These are phyloP conservation scores for Fusarium vanettenii DNA, from an alignment of 2,329 filamentous ascomycete species.

Conservation along the genomic window DNA sequence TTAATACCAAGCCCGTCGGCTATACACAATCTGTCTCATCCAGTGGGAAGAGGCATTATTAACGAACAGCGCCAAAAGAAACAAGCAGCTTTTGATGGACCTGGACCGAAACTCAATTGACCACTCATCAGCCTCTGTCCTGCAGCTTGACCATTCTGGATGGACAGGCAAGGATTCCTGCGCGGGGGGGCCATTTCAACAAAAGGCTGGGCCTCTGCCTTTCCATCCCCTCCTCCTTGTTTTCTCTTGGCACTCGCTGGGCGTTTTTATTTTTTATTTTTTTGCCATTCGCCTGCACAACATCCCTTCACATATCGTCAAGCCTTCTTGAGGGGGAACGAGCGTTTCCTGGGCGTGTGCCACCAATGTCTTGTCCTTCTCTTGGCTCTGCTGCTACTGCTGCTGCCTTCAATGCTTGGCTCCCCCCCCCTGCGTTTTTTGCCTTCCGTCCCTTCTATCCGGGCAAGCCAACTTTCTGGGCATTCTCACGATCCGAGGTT, in stretches of 20 bases:
- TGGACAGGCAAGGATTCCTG: conserved; percentile 17
- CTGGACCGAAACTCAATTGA: background rate
- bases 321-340: background rate
- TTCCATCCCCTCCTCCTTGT: conserved; percentile 3
- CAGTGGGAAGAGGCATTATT: background rate
- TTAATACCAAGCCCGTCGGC: conserved; percentile 9
- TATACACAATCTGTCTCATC: background rate
- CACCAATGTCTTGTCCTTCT: conserved; percentile 2
- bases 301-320: background rate
- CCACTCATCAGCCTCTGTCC: background rate
- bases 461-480: background rate
- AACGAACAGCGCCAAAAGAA: background rate
- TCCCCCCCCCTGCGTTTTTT: background rate
- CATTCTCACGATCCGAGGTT: conserved; percentile 22
- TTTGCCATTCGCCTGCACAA: conserved; percentile 12
- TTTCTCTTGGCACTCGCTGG: conserved; percentile 27
- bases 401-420: conserved; percentile 13
- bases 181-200: conserved; percentile 2
- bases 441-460: conserved; percentile 21
- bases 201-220: background rate
- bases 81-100: background rate
- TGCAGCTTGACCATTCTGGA: conserved; percentile 11
- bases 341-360: conserved; percentile 20
- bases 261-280: conserved; percentile 15
- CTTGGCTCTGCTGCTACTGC: conserved; percentile 23